These are phyloP conservation scores for Globisporangium lucens DNA, from an alignment of 352 stramenopile genomes.

Conservation along the genomic window DNA sequence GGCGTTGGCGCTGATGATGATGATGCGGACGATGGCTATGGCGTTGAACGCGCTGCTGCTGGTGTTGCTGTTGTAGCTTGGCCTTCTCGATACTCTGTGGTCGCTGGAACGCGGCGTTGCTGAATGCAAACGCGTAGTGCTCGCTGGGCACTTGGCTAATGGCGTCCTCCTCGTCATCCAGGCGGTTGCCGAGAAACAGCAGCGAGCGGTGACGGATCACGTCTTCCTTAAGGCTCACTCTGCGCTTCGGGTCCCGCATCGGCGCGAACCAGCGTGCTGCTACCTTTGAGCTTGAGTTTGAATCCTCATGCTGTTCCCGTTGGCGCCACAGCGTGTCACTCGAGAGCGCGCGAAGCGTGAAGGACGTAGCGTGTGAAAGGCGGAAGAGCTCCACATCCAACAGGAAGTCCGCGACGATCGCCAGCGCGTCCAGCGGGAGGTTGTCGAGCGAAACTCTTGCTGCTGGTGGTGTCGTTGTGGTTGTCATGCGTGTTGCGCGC, in stretches of 20 bases:
- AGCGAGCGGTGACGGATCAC: conserved; percentile 1
- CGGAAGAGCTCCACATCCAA: not conserved
- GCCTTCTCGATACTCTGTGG: not conserved
- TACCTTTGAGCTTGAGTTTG: not conserved
- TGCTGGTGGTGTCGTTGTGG: not conserved
- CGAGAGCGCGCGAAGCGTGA: not conserved
- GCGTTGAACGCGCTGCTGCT: not conserved
- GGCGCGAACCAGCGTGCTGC: conserved; percentile 1
- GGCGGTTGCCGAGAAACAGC: not conserved
- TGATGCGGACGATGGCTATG: not conserved
- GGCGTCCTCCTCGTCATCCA: not conserved
- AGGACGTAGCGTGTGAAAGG: not conserved
- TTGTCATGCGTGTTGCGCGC: not conserved
- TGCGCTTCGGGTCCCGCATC: not conserved
- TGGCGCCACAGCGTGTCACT: conserved; percentile 26
- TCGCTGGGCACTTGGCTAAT: not conserved
- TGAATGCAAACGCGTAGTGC: conserved; percentile 3
- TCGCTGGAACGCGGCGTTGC: not conserved
- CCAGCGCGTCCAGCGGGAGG: not conserved
- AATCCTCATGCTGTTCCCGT: not conserved
- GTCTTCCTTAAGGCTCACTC: conserved; percentile 3
- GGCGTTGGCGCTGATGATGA: not conserved
- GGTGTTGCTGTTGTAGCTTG: not conserved
- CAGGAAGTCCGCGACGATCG: not conserved
- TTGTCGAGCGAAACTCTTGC: not conserved